Conservation (phyloP, 2,329 filamentous ascomycete genomes). For the Colletotrichum aenigma region DNA sequence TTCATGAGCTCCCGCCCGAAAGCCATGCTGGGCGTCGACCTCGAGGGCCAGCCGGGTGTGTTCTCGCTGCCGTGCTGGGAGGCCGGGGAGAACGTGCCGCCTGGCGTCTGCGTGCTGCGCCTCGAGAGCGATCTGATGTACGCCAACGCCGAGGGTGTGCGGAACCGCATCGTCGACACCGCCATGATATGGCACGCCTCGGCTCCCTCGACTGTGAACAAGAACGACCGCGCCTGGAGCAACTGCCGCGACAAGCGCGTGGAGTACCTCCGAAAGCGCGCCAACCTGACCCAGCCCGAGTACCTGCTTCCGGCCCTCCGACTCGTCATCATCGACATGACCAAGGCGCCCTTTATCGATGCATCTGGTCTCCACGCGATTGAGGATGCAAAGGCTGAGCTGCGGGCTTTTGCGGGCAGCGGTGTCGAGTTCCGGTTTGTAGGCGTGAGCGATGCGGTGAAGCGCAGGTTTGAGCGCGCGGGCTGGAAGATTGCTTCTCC, state of each 20-base stretch:
- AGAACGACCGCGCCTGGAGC: not conserved
- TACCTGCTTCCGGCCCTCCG: not conserved
- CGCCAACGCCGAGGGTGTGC: not conserved
- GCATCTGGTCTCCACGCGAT: not conserved
- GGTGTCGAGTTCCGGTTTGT: not conserved
- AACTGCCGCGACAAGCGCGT: not conserved
- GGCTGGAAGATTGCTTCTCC: not conserved
- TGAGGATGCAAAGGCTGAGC: not conserved
- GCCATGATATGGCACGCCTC: not conserved
- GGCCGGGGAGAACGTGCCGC: not conserved
- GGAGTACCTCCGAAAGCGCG: not conserved
- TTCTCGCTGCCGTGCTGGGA: not conserved
- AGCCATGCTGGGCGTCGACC: not conserved
- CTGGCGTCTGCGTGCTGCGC: not conserved
- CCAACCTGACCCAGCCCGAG: not conserved
- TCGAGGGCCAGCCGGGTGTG: not conserved
- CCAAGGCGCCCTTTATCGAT: not conserved
- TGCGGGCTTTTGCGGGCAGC: not conserved
- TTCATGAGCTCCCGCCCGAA: not conserved
- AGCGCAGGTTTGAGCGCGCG: not conserved
- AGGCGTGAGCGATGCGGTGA: not conserved
- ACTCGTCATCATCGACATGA: not conserved
- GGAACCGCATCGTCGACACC: not conserved
- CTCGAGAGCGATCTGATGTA: not conserved
- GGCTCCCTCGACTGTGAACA: fast-evolving